Conservation (phyloP, 495 filamentous ascomycete species). For the Aspergillus panamensis region DNA sequence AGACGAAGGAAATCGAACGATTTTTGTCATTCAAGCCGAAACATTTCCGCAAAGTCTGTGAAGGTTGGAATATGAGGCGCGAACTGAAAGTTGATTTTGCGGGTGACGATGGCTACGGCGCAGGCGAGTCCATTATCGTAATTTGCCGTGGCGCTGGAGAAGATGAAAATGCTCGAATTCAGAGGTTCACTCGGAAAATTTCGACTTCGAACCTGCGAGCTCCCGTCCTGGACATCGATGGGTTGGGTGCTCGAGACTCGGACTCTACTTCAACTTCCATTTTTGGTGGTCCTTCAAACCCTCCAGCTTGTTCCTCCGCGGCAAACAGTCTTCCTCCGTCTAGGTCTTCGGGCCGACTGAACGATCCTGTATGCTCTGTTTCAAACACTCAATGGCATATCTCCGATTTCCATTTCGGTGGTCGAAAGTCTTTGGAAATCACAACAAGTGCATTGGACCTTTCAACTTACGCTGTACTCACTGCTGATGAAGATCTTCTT, state of each 20-base stretch:
- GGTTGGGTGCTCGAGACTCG: background rate
- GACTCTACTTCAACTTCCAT: conserved; percentile 26
- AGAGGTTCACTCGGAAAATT: conserved; percentile 43
- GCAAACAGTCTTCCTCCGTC: conserved; percentile 28
- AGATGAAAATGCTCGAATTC: conserved; percentile 45
- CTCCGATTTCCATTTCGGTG: conserved; percentile 54
- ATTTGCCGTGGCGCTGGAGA: conserved; percentile 67
- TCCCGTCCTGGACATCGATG: conserved; percentile 3
- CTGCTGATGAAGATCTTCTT: conserved; percentile 72
- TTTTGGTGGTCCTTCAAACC: conserved; percentile 33
- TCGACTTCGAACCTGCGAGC: conserved; percentile 15
- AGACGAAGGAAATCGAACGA: conserved; percentile 76
- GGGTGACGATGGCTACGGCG: conserved; percentile 65
- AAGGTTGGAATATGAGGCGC: conserved; percentile 90
- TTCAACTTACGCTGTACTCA: conserved; percentile 66
- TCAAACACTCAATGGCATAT: conserved; percentile 54
- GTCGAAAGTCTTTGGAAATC: conserved; percentile 53
- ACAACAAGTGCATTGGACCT: conserved; percentile 71
- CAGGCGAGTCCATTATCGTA: conserved; percentile 72
- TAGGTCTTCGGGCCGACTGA: conserved; percentile 27
- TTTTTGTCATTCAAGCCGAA: conserved; percentile 71
- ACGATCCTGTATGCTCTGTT: conserved; percentile 17
- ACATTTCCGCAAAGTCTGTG: conserved; percentile 73
- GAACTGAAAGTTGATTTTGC: conserved; percentile 86
- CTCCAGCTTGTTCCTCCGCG: conserved; percentile 10